Percentiles rank a stretch among this genome's conserved stretches.
These are phyloP conservation scores for Zarea fungicola DNA, from an alignment of 2,329 filamentous ascomycete genomes.

Conservation along the genomic window DNA sequence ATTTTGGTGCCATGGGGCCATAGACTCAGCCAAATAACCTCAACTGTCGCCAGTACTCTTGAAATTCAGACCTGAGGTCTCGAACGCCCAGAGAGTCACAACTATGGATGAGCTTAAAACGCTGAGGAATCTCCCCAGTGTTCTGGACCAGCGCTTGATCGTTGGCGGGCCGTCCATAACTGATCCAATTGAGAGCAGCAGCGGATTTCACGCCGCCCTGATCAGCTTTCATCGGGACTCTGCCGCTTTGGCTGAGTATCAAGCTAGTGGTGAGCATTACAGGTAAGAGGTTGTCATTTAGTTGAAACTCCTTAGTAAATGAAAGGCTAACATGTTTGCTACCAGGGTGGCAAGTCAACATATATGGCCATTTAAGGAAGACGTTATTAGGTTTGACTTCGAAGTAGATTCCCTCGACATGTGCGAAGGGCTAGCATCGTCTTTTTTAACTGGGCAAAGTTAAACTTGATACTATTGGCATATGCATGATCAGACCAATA, in stretches of 20 bases:
- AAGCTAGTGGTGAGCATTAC: neutral
- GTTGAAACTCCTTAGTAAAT: neutral
- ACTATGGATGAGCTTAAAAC: neutral
- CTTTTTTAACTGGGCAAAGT: too few relatives aligned
- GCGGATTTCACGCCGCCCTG: neutral
- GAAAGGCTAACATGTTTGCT: neutral
- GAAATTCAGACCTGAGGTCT: neutral
- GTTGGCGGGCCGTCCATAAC: neutral
- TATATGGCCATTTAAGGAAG: neutral
- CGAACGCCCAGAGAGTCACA: neutral
- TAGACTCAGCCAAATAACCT: neutral
- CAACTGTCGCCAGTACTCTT: neutral
- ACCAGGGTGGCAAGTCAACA: neutral
- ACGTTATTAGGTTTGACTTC: neutral
- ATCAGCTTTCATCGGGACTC: neutral
- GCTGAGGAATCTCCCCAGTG: neutral
- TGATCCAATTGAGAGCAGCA: neutral
- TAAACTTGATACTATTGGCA: too few relatives aligned
- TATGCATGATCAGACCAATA: too few relatives aligned
- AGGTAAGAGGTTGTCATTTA: neutral
- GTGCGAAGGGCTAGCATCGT: too few relatives aligned
- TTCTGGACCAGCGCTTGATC: neutral
- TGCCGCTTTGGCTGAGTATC: neutral
- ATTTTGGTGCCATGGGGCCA: neutral
- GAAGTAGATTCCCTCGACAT: neutral